Base-by-base conservation (phyloP, 1,284 basidiomycete genomes). In the Leccinum fallax region DNA sequence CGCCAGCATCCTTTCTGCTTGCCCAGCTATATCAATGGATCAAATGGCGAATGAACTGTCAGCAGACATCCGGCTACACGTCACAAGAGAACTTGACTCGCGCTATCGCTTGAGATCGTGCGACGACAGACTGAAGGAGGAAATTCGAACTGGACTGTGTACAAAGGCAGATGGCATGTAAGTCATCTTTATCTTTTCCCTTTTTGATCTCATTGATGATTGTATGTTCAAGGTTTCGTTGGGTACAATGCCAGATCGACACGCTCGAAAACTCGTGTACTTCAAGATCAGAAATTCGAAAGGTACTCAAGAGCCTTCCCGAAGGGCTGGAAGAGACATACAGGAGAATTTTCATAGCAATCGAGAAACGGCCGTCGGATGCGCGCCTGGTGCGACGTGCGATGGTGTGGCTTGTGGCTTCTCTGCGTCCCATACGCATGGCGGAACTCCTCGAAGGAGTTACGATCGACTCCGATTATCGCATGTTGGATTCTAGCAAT, bases 241-340 rank as follows among this genome's bases (percentile, higher is more conserved):
- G 65, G 65, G 64, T 65, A 13, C 55, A 65, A n/a, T 58, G 62
- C 10, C 65, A 64, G 43, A 62, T 67, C 5, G 48, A 61, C 32
- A 32, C 52, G 2, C 53, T 67, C 11, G 53, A 54, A 38, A 24
- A 21, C 6, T 36, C 15, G 5, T 66, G 57, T 46, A 30, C 3
- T 4, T 54, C 51, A 0, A 19, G 54, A 30, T 32, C 52, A 1
- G 53, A 58, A 15, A 49, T 64, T 16, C 53, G 53, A n/a, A 52
- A 32, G 4, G 49, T 53, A 10, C 58, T 64, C 15, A 5, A 52
- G 30, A 59, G 54, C 19, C 63, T 62, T 13, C 66, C 60, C 10
- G 34, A 57, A 30, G 57, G 66, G 9, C 24, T 66, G 3, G 66
- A 67, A 51, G 63, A 58, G 21, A 65, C 66, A 2, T 67, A 62